Base-by-base conservation (phyloP, 2,329 filamentous ascomycete genomes). In the Beauveria rudraprayagi region DNA sequence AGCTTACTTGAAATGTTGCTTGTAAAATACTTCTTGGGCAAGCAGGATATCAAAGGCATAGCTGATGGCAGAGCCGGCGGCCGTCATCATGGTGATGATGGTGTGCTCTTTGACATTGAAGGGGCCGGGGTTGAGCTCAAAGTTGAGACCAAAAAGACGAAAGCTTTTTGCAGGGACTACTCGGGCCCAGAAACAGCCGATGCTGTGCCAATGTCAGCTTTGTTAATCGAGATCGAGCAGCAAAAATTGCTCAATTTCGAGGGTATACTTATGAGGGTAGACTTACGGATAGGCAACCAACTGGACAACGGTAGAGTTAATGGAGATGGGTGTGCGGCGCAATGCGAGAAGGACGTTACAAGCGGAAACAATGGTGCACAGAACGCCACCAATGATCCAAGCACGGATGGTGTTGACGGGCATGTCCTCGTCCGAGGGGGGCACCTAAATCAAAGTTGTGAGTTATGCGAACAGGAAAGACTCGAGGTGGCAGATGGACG, bases 321-420 rank as follows among this genome's bases (percentile, higher is more conserved):
- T 81, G 16, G 72, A 64, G 61, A 84, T 79, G 60, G 79, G 78
- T 1, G 82, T 77, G 46, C 78, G 76, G 48, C 80, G 79, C 41
- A 78, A 65, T 16, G 70, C 71, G 43, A 85, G 82, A 10, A 84
- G 70, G 68, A 82, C 78, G 69, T 86, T 85, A 67, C 83, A 72
- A 1, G 75, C 80, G 0, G 83, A 82, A 30, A 83, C 81, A 55
- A 84, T 70, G 1, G 83, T 86, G 63, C 81, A 80, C 58, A 85
- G 74, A 46, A 84, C 8, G 56, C 82, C 64, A 40, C 83, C 83
- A 60, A 85, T 80, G 3, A 70, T 66, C 83, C 83, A 85, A 44
- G 83, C 82, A 22, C 84, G 83, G 61, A 87, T 76, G 3, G 84
- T 87, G 69, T 81, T 82, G 61, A 77, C 74, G 7, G 80, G 77